Conservation (phyloP, 1,284 basidiomycete species). For the Austroboletus novae-zelandiae region DNA sequence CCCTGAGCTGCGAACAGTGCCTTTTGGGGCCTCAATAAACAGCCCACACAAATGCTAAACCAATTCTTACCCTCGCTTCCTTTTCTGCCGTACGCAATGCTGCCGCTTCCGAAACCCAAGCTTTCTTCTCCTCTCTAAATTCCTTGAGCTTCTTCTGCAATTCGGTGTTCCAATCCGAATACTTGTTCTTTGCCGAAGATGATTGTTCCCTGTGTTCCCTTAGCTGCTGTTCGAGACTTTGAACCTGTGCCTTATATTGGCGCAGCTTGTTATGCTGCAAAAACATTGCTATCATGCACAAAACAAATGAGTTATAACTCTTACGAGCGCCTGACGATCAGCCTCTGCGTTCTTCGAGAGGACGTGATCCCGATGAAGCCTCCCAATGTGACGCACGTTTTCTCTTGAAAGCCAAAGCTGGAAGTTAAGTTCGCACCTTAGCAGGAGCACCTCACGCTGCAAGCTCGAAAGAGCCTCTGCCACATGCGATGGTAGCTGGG, state of each 20-base stretch:
- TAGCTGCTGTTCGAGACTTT: constrained; percentile 58
- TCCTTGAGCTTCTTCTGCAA: constrained; percentile 64
- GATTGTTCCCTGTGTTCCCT: constrained; percentile 65
- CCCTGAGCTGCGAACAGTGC: constrained; percentile 66
- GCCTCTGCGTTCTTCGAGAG: constrained; percentile 70
- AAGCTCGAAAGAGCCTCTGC: constrained; percentile 61
- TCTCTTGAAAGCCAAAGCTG: constrained; percentile 78
- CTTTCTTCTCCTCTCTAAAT: constrained; percentile 65
- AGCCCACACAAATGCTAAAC: background rate
- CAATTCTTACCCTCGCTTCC: constrained; percentile 51
- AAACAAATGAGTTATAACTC: constrained; percentile 24
- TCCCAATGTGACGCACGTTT: constrained; percentile 76
- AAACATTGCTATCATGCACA: constrained; percentile 4
- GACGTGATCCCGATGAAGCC: constrained; percentile 70
- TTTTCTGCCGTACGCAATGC: constrained; percentile 61
- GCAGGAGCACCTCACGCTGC: constrained; percentile 69
- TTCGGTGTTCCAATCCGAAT: constrained; percentile 70
- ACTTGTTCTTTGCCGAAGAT: constrained; percentile 60
- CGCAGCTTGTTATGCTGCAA: constrained; percentile 72
- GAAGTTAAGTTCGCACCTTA: constrained; percentile 78
- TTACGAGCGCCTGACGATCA: constrained; percentile 77
- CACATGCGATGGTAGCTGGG: constrained; percentile 45
- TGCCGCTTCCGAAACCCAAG: constrained; percentile 61
- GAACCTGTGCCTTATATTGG: constrained; percentile 65
- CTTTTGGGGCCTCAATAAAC: constrained; percentile 36